phyloP scores from a whole-genome alignment of 345 rosid genomes.

The Limnanthes douglasii region DNA sequence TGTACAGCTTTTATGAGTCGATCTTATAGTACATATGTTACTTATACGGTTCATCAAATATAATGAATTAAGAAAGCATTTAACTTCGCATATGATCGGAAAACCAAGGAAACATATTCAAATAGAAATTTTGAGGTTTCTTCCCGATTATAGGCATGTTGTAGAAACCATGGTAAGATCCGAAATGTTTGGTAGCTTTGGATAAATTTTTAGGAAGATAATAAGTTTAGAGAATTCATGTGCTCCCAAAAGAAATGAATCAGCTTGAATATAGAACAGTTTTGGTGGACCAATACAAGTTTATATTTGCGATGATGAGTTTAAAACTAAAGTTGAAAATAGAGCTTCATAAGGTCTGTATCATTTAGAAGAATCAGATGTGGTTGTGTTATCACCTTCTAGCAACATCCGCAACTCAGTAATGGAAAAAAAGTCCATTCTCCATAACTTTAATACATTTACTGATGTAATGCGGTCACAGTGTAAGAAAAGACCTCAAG shows the following conservation, averaged over 20 bases:
- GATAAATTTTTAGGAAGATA: conserved; percentile 33
- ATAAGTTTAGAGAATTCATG: conserved; percentile 41
- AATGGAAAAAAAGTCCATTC: conserved; percentile 43
- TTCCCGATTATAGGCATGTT: conserved; percentile 39
- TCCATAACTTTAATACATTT: conserved; percentile 19
- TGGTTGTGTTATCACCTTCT: conserved; percentile 25
- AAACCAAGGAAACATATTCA: conserved; percentile 54
- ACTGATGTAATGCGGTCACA: conserved; percentile 18
- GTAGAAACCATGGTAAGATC: conserved; percentile 56
- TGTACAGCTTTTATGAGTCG: conserved; percentile 32
- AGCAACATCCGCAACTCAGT: conserved; percentile 46
- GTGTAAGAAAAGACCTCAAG: conserved; percentile 36
- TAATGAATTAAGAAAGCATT: conserved; percentile 24
- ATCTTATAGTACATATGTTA: conserved; percentile 45
- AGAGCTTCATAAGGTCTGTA: conserved; percentile 67
- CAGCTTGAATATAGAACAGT: conserved; percentile 25
- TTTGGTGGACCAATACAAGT: conserved; percentile 39
- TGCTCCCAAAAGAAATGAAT: conserved; percentile 42
- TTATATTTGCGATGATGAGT: conserved; percentile 39
- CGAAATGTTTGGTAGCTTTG: conserved; percentile 57
- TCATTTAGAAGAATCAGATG: conserved; percentile 37
- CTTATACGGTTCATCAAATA: conserved; percentile 44
- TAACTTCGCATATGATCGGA: conserved; percentile 32
- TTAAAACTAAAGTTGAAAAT: conserved; percentile 33
- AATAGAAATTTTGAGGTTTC: conserved; percentile 45